These are phyloP conservation scores for Vitellaria paradoxa DNA, from an alignment of 179 eudicot species.

Conservation along the genomic window DNA sequence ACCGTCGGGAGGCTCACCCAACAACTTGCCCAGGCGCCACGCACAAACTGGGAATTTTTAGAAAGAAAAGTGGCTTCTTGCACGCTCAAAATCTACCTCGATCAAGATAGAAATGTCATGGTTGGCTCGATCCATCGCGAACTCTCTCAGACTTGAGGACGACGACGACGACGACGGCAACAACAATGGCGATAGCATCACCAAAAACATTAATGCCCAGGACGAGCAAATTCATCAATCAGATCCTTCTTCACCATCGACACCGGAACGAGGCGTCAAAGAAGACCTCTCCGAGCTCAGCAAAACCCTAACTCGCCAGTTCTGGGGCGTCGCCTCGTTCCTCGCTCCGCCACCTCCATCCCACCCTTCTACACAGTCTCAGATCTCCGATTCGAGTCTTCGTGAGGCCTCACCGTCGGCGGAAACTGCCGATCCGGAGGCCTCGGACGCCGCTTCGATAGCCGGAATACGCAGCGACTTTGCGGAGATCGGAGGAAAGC, in stretches of 20 bases:
- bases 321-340: conserved; percentile 81
- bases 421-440: conserved; percentile 13
- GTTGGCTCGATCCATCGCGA: conserved; percentile 65
- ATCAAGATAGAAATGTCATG: conserved; percentile 47
- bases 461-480: conserved; percentile 54
- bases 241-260: conserved; percentile 26
- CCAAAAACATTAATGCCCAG: conserved; percentile 6
- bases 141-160: conserved; percentile 59
- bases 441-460: conserved; percentile 23
- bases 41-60: neutral
- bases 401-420: neutral
- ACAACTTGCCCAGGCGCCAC: neutral
- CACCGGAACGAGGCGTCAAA: conserved; percentile 65
- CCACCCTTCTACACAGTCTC: neutral
- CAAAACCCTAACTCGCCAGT: conserved; percentile 66
- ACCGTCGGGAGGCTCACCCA: neutral
- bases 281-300: conserved; percentile 79
- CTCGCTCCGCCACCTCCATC: conserved; percentile 62
- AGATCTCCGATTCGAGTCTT: neutral
- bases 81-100: neutral
- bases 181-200: neutral
- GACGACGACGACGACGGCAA: conserved; percentile 21
- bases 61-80: neutral
- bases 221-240: conserved; percentile 9
- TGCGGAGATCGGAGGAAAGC: conserved; percentile 50